Evolutionary conservation across 2,329 filamentous ascomycete species (phyloP).

Genomic region (Cadophora luteo-olivacea): DNA sequence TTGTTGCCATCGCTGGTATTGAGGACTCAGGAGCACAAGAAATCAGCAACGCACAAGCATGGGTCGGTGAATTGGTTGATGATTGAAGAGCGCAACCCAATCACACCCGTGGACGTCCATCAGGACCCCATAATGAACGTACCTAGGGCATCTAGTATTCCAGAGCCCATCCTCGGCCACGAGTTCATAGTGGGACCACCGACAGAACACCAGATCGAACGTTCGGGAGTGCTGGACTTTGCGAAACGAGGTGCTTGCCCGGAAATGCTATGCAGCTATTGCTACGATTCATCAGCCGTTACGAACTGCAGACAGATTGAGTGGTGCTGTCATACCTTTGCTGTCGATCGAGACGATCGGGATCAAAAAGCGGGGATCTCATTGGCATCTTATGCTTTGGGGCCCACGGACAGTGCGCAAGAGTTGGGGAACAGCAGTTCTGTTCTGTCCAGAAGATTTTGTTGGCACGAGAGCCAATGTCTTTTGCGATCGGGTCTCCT

Average conservation of each 20-base stretch:
- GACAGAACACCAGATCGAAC: not conserved
- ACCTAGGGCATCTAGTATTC: constrained; percentile 52
- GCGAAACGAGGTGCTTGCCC: no score
- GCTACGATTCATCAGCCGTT: no score
- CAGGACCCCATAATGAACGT: constrained; percentile 56
- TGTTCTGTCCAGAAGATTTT: constrained; percentile 46
- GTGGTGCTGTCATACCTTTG: no score
- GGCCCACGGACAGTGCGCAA: no score
- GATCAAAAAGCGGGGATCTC: no score
- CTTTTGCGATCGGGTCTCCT: no score
- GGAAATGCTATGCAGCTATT: no score
- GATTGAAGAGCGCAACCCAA: constrained; percentile 69
- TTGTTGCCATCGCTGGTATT: not conserved
- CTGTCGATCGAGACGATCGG: no score
- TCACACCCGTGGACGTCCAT: constrained; percentile 45
- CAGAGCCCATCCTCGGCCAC: constrained; percentile 47
- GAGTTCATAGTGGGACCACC: not conserved
- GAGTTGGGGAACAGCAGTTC: constrained; percentile 46
- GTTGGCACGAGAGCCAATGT: no score
- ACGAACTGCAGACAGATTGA: no score
- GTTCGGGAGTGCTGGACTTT: not conserved
- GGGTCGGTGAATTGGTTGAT: constrained; percentile 99
- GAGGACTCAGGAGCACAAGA: not conserved
- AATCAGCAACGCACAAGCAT: not conserved
- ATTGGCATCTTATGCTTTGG: no score